Percentiles rank a stretch among this genome's conserved stretches.
Evolutionary conservation across 805 yeast species (phyloP).

Genomic region (Schwanniomyces vanrijiae): DNA sequence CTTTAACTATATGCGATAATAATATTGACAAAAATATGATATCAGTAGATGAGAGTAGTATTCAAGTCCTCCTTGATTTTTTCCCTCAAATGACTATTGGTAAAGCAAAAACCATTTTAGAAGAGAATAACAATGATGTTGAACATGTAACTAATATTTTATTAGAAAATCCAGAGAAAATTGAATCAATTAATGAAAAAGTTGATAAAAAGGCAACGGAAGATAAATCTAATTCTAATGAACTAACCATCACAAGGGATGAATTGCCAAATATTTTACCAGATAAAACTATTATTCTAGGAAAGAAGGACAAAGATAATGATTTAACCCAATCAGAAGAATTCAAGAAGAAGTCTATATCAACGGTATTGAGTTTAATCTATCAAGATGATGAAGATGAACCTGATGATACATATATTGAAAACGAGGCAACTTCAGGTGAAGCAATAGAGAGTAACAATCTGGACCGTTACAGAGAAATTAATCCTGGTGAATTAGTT

Average conservation of each 20-base stretch:
- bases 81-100: slow-evolving; percentile 61
- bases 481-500: not conserved
- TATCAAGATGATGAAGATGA: slow-evolving; percentile 83
- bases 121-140: slow-evolving; percentile 48
- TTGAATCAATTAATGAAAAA: slow-evolving; percentile 26
- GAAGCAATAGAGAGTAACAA: slow-evolving; percentile 11
- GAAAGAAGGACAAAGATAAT: slow-evolving; percentile 26
- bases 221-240: slow-evolving; percentile 1
- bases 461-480: not conserved
- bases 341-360: slow-evolving; percentile 55
- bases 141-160: slow-evolving; percentile 59
- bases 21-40: not conserved
- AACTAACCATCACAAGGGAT: slow-evolving; percentile 13
- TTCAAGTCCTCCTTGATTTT: slow-evolving; percentile 49
- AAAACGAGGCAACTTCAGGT: slow-evolving; percentile 45
- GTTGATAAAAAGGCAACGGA: slow-evolving; percentile 2
- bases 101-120: slow-evolving; percentile 50
- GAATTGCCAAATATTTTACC: not conserved
- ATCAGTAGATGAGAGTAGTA: slow-evolving; percentile 30
- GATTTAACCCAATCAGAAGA: slow-evolving; percentile 28
- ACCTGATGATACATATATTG: slow-evolving; percentile 72
- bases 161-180: slow-evolving; percentile 59
- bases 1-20: slow-evolving; percentile 9
- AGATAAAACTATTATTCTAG: slow-evolving; percentile 23
- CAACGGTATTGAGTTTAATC: slow-evolving; percentile 59